These are phyloP conservation scores for Akebia trifoliata DNA, from an alignment of 164 flowering plant species.

Conservation along the genomic window DNA sequence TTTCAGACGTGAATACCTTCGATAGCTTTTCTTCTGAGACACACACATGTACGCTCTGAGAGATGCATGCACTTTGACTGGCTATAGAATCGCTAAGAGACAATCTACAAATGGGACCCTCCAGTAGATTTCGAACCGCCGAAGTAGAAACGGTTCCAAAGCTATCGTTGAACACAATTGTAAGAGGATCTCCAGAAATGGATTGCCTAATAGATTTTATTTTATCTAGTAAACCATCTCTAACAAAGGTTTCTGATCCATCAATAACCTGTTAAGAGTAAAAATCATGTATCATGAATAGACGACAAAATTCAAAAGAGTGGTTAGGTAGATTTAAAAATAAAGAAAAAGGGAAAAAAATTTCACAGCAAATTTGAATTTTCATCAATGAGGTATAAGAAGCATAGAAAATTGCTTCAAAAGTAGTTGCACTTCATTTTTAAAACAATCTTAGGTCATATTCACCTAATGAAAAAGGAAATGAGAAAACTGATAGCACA, in stretches of 20 bases:
- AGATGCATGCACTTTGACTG: conserved; percentile 39
- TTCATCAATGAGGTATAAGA: too few relatives aligned
- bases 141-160: conserved; percentile 20
- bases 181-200: conserved; percentile 39
- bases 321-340: neutral
- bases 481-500: too few relatives aligned
- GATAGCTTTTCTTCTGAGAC: conserved; percentile 31
- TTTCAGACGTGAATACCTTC: conserved; percentile 29
- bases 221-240: conserved; percentile 29
- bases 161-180: conserved; percentile 44
- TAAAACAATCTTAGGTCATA: too few relatives aligned
- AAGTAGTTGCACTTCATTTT: too few relatives aligned
- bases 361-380: neutral
- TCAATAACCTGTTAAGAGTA: conserved; percentile 53
- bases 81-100: conserved; percentile 30
- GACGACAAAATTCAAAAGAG: neutral
- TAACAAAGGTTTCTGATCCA: conserved; percentile 38
- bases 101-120: conserved; percentile 36
- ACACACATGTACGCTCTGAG: conserved; percentile 27
- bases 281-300: neutral
- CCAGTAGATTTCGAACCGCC: conserved; percentile 34
- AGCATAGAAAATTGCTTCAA: too few relatives aligned
- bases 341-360: neutral
- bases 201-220: conserved; percentile 41
- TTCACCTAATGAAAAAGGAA: too few relatives aligned